Conservation (phyloP, 1,139 yeast genomes). For the Kazachstania sp. region DNA sequence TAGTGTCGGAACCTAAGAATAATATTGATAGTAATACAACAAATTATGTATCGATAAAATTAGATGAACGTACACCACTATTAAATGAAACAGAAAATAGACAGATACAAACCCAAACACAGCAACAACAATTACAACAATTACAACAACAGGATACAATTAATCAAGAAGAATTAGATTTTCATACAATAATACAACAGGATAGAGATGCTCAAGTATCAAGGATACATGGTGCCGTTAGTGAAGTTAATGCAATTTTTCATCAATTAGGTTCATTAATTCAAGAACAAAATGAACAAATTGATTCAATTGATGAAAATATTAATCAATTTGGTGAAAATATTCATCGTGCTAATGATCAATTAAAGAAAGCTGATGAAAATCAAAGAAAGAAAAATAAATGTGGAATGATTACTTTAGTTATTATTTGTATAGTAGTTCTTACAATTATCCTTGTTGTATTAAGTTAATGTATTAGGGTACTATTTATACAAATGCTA, state of each 20-base stretch:
- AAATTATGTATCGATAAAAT: conserved; percentile 32
- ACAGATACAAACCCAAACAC: conserved; percentile 14
- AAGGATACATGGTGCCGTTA: conserved; percentile 66
- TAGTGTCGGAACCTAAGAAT: conserved; percentile 23
- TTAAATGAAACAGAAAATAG: conserved; percentile 17
- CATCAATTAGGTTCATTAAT: conserved; percentile 72
- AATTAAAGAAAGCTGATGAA: conserved; percentile 62
- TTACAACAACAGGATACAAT: conserved; percentile 28
- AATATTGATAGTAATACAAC: conserved; percentile 5
- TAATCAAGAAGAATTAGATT: conserved; percentile 58
- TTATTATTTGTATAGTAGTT: conserved; percentile 39
- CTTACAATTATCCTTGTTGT: conserved; percentile 33
- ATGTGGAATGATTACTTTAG: conserved; percentile 56
- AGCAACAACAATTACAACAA: conserved; percentile 28
- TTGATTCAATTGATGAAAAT: conserved; percentile 78
- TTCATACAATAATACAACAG: conserved; percentile 58
- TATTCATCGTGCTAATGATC: conserved; percentile 62
- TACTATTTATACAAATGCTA: not conserved
- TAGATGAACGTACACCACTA: conserved; percentile 36
- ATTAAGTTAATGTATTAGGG: conserved; percentile 24
- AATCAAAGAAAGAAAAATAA: conserved; percentile 62
- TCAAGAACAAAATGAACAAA: conserved; percentile 73
- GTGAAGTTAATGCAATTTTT: conserved; percentile 77
- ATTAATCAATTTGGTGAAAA: conserved; percentile 56
- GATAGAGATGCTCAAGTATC: conserved; percentile 68